A percentile compares a stretch with the other conserved stretches of the same genome.
Conservation (phyloP, 768 basidiomycete species). For the Mycena chlorophos region DNA sequence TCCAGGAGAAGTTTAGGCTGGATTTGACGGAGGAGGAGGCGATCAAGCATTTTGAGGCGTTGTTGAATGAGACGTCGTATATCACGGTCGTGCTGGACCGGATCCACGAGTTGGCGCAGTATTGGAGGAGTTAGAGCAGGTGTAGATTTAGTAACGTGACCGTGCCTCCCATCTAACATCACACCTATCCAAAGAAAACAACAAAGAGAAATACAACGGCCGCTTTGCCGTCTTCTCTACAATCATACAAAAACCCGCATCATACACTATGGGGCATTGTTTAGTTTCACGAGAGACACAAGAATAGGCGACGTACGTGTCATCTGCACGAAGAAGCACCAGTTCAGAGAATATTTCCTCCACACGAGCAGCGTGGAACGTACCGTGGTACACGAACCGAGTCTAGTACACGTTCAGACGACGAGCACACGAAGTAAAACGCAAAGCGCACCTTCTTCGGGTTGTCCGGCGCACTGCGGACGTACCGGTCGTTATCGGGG, state of each 20-base stretch:
- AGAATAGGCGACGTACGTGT: conserved; percentile 1
- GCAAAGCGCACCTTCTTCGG: conserved; percentile 72
- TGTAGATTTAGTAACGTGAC: too few species aligned
- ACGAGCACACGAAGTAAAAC: neutral
- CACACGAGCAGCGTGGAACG: too few species aligned
- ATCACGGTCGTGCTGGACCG: conserved; percentile 90
- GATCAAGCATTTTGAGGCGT: conserved; percentile 91
- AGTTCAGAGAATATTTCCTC: neutral
- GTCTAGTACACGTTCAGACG: neutral
- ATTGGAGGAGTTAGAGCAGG: conserved; percentile 80
- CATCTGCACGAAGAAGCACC: neutral
- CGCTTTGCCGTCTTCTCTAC: too few species aligned
- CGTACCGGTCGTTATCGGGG: conserved; percentile 81
- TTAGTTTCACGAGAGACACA: too few species aligned
- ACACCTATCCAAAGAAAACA: too few species aligned
- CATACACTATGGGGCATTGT: too few species aligned
- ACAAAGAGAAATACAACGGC: too few species aligned
- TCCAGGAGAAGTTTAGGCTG: conserved; percentile 95
- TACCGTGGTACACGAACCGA: neutral
- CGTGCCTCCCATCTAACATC: too few species aligned
- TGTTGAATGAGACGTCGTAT: conserved; percentile 94
- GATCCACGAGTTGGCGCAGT: conserved; percentile 89
- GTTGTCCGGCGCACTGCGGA: conserved; percentile 74
- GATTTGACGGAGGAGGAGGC: conserved; percentile 96
- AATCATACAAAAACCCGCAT: too few species aligned